These are phyloP conservation scores for Achlya hypogyna DNA, from an alignment of 352 stramenopile species.

Conservation along the genomic window DNA sequence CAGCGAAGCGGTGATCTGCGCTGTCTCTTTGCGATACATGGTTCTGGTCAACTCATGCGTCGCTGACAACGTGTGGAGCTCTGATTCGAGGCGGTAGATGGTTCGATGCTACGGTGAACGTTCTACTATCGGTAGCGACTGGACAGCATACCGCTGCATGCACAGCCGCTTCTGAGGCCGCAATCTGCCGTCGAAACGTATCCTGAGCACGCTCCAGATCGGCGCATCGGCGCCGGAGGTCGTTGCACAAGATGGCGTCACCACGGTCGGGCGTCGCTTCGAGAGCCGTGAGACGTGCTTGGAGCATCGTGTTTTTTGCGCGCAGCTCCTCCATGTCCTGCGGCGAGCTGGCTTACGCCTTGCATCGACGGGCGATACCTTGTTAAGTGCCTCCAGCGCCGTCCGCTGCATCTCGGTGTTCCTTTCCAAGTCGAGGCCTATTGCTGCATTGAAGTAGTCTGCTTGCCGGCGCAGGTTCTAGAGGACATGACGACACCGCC, in stretches of 20 bases:
- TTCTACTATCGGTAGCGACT: neutral
- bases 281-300: constrained; percentile 30
- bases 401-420: neutral
- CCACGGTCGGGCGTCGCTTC: constrained; percentile 24
- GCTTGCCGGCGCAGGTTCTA: neutral
- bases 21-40: constrained; percentile 65
- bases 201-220: constrained; percentile 32
- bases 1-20: constrained; percentile 39
- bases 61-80: neutral
- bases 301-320: constrained; percentile 13
- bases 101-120: neutral
- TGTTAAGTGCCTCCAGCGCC: neutral
- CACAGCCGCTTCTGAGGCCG: neutral
- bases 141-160: neutral
- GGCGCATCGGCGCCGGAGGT: constrained; percentile 32
- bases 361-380: neutral
- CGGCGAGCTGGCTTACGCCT: neutral
- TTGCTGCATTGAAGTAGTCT: neutral
- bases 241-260: constrained; percentile 43
- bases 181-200: neutral
- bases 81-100: constrained; percentile 5
- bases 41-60: constrained; percentile 38
- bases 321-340: constrained; percentile 1
- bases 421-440: neutral
- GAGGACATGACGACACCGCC: too few relatives aligned